phyloP scores from a whole-genome alignment of 2,329 filamentous ascomycete species.

The Cordyceps cicadae region DNA sequence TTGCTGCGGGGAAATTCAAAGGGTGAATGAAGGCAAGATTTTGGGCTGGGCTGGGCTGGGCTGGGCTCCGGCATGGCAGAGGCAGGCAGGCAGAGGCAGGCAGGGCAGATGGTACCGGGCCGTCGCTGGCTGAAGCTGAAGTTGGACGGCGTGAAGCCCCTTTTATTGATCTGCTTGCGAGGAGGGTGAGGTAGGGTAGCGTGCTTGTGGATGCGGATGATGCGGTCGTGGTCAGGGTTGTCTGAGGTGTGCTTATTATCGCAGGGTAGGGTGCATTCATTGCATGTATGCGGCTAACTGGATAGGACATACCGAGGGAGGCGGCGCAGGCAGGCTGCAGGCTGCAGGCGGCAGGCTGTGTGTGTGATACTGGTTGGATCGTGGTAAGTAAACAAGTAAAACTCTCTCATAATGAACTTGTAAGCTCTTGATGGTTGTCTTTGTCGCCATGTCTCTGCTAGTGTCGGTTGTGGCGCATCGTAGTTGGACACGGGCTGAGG shows the following conservation, averaged over 20 bases:
- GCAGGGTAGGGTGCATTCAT: not conserved
- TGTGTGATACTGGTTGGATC: too few species aligned
- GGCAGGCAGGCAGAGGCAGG: not conserved
- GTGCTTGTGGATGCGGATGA: constrained; percentile 7
- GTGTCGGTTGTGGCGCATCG: not conserved
- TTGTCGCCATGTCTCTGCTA: not conserved
- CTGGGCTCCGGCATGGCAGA: not conserved
- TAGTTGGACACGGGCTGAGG: not conserved
- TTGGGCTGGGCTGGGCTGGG: constrained; percentile 4
- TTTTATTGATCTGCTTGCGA: not conserved
- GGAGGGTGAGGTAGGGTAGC: not conserved
- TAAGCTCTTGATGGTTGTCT: not conserved
- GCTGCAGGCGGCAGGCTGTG: too few species aligned
- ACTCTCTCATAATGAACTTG: not conserved
- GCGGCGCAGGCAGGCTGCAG: not conserved
- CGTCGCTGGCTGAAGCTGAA: not conserved
- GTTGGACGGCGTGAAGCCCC: not conserved
- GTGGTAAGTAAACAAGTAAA: too few species aligned
- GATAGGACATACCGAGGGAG: not conserved
- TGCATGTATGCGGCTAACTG: not conserved
- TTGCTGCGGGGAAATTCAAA: too few species aligned
- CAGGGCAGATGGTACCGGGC: constrained; percentile 1
- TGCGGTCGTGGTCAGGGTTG: not conserved
- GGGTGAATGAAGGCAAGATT: too few species aligned
- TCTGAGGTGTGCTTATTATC: not conserved